Conservation (phyloP, 148 eudicot species). For the Spergularia bocconei region DNA sequence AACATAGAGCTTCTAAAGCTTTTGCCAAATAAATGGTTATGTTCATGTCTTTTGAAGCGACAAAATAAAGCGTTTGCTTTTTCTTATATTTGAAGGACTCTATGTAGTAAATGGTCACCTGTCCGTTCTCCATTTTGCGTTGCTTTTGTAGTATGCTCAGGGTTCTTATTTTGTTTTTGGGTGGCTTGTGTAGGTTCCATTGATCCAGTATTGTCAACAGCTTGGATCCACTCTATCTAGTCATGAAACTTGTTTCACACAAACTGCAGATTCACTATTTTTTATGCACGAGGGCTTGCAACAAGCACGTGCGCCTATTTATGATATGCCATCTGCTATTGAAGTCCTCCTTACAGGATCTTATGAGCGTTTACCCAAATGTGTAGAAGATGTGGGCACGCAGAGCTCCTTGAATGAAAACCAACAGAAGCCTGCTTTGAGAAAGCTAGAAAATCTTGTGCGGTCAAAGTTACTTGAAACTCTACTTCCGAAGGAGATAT, state of each 20-base stretch:
- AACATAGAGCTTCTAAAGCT: neutral
- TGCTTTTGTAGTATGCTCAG: neutral
- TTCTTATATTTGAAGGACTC: neutral
- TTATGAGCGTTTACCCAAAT: conserved; percentile 92
- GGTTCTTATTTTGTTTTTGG: conserved; percentile 1
- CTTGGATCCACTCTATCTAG: conserved; percentile 86
- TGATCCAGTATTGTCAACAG: conserved; percentile 91
- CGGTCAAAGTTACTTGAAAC: conserved; percentile 83
- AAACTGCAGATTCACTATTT: conserved; percentile 92
- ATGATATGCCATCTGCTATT: conserved; percentile 96
- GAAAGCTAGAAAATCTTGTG: conserved; percentile 78
- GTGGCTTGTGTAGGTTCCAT: conserved; percentile 68
- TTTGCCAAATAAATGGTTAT: neutral
- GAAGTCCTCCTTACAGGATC: conserved; percentile 89
- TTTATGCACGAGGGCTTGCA: conserved; percentile 97
- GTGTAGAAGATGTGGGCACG: conserved; percentile 82
- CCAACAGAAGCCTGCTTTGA: conserved; percentile 78
- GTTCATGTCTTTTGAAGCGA: neutral
- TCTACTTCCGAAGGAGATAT: conserved; percentile 72
- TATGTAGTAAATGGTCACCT: neutral
- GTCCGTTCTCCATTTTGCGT: too few species aligned
- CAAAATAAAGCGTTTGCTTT: neutral
- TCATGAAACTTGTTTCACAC: conserved; percentile 96
- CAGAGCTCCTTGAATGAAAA: conserved; percentile 70
- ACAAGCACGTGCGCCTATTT: conserved; percentile 98